A percentile compares a stretch with the other conserved stretches of the same genome.
Conservation (phyloP, 1,284 basidiomycete species). For the Rhizopogon parksii region DNA sequence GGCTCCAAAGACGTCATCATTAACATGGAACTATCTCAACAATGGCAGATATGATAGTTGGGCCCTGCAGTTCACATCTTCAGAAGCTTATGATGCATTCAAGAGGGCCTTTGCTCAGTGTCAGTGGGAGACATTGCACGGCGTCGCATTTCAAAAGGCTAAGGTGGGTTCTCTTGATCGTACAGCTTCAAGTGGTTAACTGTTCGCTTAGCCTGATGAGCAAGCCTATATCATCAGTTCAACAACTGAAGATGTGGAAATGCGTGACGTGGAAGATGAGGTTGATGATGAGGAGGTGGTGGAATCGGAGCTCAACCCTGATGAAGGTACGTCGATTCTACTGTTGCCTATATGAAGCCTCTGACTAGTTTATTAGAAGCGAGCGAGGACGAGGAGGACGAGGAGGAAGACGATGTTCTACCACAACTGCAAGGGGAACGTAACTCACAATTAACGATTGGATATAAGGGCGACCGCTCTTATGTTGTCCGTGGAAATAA, state of each 20-base stretch:
- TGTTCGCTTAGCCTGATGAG: constrained; percentile 54
- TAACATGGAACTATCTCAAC: constrained; percentile 79
- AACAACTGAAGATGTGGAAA: constrained; percentile 77
- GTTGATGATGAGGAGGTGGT: constrained; percentile 74
- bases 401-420: constrained; percentile 36
- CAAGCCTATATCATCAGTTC: constrained; percentile 69
- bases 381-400: constrained; percentile 52
- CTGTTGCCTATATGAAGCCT: constrained; percentile 4
- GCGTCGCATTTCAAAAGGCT: constrained; percentile 71
- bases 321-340: constrained; percentile 36
- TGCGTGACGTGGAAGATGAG: constrained; percentile 70
- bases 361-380: constrained; percentile 27
- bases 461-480: constrained; percentile 93
- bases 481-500: constrained; percentile 94
- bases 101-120: constrained; percentile 63
- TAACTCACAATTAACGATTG: constrained; percentile 90
- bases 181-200: constrained; percentile 3
- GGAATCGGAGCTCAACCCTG: constrained; percentile 53
- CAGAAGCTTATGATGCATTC: constrained; percentile 59
- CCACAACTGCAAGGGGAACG: constrained; percentile 49
- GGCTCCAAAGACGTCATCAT: constrained; percentile 55
- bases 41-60: constrained; percentile 71
- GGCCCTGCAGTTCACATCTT: constrained; percentile 69
- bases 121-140: constrained; percentile 81
- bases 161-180: constrained; percentile 48